These are phyloP conservation scores for Suhomyces ambrosiae DNA, from an alignment of 1,139 yeast genomes.

Conservation along the genomic window DNA sequence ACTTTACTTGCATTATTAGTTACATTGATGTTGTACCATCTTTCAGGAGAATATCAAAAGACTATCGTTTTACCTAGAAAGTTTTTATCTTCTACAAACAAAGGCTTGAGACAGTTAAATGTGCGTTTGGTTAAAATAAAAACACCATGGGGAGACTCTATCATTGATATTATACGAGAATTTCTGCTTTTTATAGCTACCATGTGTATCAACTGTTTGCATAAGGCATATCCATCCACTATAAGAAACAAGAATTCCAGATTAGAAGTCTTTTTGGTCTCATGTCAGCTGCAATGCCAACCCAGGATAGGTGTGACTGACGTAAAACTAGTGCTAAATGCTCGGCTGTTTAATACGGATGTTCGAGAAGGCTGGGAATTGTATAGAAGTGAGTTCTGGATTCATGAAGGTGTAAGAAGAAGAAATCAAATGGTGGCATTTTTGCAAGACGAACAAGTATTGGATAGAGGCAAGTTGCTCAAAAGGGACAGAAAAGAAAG, in stretches of 20 bases:
- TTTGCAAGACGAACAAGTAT: conserved; percentile 18
- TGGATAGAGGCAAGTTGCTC: conserved; percentile 29
- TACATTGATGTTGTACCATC: conserved; percentile 73
- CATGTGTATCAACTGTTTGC: conserved; percentile 30
- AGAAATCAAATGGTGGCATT: conserved; percentile 48
- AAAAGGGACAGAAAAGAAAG: conserved; percentile 43
- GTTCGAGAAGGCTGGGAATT: conserved; percentile 94
- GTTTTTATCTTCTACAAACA: conserved; percentile 78
- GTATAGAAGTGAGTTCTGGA: conserved; percentile 92
- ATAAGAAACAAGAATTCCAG: conserved; percentile 35
- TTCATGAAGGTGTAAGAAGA: conserved; percentile 75
- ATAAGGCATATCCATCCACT: conserved; percentile 39
- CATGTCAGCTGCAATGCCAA: conserved; percentile 50
- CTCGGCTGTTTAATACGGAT: conserved; percentile 80
- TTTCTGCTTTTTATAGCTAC: conserved; percentile 37
- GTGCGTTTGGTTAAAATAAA: conserved; percentile 73
- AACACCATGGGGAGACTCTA: conserved; percentile 55
- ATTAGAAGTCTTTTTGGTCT: conserved; percentile 45
- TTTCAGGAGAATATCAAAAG: conserved; percentile 86
- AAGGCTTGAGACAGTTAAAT: conserved; percentile 83
- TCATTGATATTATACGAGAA: conserved; percentile 49
- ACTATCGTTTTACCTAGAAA: conserved; percentile 81
- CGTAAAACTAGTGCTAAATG: conserved; percentile 74
- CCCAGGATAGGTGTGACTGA: conserved; percentile 50
- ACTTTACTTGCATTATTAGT: conserved; percentile 66